These are phyloP conservation scores for Chrysoporthe deuterocubensis DNA, from an alignment of 2,329 filamentous ascomycete species.

Conservation along the genomic window DNA sequence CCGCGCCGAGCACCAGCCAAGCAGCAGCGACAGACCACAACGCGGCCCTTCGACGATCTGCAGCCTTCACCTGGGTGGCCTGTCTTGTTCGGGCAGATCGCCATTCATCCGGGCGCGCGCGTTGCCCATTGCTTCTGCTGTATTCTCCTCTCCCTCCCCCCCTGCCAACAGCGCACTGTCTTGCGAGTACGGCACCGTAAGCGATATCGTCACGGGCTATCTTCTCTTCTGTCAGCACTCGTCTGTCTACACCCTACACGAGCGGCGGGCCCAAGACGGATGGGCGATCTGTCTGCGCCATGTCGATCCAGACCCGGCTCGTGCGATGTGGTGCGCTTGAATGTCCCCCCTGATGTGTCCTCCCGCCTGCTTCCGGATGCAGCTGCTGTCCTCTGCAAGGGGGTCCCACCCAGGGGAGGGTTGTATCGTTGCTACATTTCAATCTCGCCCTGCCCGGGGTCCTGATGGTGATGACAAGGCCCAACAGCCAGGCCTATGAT, in stretches of 20 bases:
- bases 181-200: background rate
- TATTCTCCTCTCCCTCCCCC: background rate
- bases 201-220: background rate
- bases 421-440: slow-evolving; percentile 4
- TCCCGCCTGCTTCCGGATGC: background rate
- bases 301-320: background rate
- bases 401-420: background rate
- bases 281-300: no score
- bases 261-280: background rate
- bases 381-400: background rate
- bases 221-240: background rate
- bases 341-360: background rate
- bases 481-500: background rate
- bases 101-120: background rate
- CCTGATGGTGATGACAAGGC: background rate
- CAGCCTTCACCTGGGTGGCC: background rate
- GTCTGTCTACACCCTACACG: background rate
- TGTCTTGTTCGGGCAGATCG: background rate
- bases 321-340: background rate
- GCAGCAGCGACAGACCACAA: background rate
- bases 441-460: background rate
- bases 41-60: background rate
- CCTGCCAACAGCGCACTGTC: background rate
- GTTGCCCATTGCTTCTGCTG: background rate
- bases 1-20: background rate